These are phyloP conservation scores for Hygrophorus russula DNA, from an alignment of 768 basidiomycete genomes.

Conservation along the genomic window DNA sequence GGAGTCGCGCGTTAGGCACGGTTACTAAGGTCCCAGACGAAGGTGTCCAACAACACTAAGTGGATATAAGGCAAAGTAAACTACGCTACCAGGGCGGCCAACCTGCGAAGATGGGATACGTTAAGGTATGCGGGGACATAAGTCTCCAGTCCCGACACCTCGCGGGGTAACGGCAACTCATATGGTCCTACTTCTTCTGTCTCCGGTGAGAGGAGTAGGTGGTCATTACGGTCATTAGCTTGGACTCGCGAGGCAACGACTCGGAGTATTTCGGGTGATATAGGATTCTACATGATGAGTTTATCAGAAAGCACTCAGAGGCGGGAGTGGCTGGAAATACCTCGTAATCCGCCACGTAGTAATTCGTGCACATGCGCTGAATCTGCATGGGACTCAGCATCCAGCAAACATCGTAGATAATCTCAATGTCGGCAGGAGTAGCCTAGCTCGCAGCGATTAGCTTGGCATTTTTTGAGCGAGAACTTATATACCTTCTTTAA, in stretches of 20 bases:
- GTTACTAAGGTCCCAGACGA: background rate
- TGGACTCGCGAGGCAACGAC: conserved; percentile 94
- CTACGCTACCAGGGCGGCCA: conserved; percentile 79
- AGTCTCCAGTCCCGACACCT: conserved; percentile 93
- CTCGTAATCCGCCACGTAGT: conserved; percentile 99
- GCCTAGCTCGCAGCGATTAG: conserved; percentile 36
- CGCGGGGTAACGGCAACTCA: conserved; percentile 86
- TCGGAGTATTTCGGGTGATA: conserved; percentile 92
- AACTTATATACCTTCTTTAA: conserved; percentile 75
- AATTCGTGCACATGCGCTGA: conserved; percentile 97
- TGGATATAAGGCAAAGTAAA: conserved; percentile 7
- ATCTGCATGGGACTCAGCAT: conserved; percentile 99
- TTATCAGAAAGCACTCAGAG: background rate
- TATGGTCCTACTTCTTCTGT: conserved; percentile 96
- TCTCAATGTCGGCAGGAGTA: conserved; percentile 91
- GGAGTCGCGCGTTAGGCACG: too few species aligned
- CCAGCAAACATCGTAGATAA: conserved; percentile 99
- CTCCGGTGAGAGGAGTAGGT: conserved; percentile 90
- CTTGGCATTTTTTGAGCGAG: too few species aligned
- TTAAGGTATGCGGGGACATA: conserved; percentile 90
- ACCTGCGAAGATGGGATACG: conserved; percentile 77
- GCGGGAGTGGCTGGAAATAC: conserved; percentile 26
- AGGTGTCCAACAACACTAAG: background rate
- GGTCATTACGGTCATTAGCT: conserved; percentile 94
- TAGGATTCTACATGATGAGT: conserved; percentile 70